A percentile compares a stretch with the other conserved stretches of the same genome.
phyloP scores from a whole-genome alignment of 2,329 filamentous ascomycete genomes.

The Neonectria punicea region DNA sequence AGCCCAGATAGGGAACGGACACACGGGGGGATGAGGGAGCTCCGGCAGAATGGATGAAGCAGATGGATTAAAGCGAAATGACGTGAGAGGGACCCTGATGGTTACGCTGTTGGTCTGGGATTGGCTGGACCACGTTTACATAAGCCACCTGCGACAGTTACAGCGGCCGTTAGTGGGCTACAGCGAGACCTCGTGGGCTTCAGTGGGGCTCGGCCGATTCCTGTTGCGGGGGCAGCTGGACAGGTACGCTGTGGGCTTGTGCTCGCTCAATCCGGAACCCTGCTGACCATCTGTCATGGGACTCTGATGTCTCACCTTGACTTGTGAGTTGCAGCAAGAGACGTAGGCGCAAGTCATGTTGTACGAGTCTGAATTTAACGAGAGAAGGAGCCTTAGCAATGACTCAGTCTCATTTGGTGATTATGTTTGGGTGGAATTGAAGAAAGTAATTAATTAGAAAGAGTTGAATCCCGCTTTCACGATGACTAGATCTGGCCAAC shows the following conservation, averaged over 20 bases:
- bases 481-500: neutral
- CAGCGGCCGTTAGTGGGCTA: conserved; percentile 7
- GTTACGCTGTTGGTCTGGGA: neutral
- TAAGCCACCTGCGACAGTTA: conserved; percentile 4
- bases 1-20: conserved; percentile 2
- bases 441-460: neutral
- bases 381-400: neutral
- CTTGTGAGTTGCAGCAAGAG: neutral
- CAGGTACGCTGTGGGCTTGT: neutral
- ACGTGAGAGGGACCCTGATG: conserved; percentile 18
- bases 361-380: neutral
- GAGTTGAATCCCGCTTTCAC: neutral
- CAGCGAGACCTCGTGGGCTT: conserved; percentile 9
- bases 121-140: conserved; percentile 9
- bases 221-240: neutral
- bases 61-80: neutral
- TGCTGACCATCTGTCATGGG: neutral
- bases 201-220: neutral
- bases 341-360: neutral
- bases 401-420: neutral
- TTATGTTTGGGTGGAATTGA: neutral
- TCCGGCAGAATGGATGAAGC: neutral
- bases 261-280: neutral
- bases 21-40: neutral
- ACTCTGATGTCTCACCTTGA: neutral